Evolutionary conservation across 2,329 filamentous ascomycete genomes (phyloP), one percentile per base, ranked within the genome.

Genomic region (Ophiostoma quercus): DNA sequence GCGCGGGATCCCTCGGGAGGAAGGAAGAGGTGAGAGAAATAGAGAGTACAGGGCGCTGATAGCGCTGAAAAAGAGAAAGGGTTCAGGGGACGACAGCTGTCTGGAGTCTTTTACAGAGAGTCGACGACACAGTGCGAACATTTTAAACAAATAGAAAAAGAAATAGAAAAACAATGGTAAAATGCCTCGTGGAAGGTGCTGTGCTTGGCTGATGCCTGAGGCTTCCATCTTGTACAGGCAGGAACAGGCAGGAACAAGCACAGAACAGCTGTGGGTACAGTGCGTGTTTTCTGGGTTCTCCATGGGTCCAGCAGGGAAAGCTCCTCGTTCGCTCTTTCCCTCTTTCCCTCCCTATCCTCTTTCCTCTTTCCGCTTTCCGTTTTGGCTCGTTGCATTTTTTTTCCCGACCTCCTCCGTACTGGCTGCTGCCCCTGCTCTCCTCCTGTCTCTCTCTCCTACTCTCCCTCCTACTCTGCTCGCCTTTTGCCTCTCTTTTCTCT

Each of bases 371-470:
- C 60, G 60, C 51, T 62, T 32, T 73, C 71, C 70, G 66, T 66
- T 73, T 71, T 69, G 71, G 71, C 72, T 72, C 65, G 72, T 72
- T 68, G 70, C 69, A 71, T 72, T 73, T 74, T 74, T 73, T 74
- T 74, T 73, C 71, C 73, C 73, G 73, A 73, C 72, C 71, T 72
- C 70, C 73, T 74, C 73, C 72, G 73, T 68, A 73, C 29, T 68
- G 63, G 67, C 69, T 39, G 19, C 29, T 22, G 43, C 34, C 43
- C 57, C 29, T 47, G 22, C 69, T 62, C 60, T 34, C 34, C 34
- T 34, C 34, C 34, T 22, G 8, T 14, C 62, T 41, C 39, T 66
- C 37, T 66, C 39, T 57, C 51, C 14, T 47, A 47, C 43, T 47
- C 32, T 62, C n/a, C 32, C 67, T 60, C 60, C 19, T 6, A 14